phyloP scores from a whole-genome alignment of 2,329 filamentous ascomycete genomes.

The Pseudogymnoascus sp. region DNA sequence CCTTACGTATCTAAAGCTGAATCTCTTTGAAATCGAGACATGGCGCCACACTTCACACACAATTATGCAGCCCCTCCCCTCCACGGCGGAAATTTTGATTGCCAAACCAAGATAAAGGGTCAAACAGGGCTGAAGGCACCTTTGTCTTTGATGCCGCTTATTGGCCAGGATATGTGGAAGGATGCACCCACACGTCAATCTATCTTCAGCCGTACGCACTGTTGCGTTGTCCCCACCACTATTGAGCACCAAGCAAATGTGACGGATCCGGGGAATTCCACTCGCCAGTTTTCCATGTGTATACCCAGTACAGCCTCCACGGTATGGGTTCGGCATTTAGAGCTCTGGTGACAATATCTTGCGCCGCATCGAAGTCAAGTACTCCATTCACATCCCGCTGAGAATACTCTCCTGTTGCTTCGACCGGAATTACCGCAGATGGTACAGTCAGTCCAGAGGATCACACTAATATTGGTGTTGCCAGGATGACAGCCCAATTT shows the following conservation, averaged over 20 bases:
- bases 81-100: background rate
- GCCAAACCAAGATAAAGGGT: constrained; percentile 6
- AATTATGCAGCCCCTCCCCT: background rate
- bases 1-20: background rate
- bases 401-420: background rate
- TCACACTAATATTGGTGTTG: background rate
- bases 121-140: constrained; percentile 1
- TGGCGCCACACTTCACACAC: background rate
- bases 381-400: background rate
- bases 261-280: background rate
- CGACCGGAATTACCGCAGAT: background rate
- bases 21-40: background rate
- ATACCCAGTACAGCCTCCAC: background rate
- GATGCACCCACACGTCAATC: constrained; percentile 5
- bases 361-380: background rate
- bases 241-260: constrained; percentile 1
- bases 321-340: background rate
- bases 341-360: background rate
- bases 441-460: background rate
- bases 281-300: background rate
- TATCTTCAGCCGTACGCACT: constrained; percentile 4
- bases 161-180: background rate
- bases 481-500: background rate
- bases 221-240: background rate
- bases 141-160: background rate